Percentiles rank a stretch among this genome's conserved stretches.
phyloP scores from a whole-genome alignment of 805 yeast species.

The Nadsonia fulvescens region DNA sequence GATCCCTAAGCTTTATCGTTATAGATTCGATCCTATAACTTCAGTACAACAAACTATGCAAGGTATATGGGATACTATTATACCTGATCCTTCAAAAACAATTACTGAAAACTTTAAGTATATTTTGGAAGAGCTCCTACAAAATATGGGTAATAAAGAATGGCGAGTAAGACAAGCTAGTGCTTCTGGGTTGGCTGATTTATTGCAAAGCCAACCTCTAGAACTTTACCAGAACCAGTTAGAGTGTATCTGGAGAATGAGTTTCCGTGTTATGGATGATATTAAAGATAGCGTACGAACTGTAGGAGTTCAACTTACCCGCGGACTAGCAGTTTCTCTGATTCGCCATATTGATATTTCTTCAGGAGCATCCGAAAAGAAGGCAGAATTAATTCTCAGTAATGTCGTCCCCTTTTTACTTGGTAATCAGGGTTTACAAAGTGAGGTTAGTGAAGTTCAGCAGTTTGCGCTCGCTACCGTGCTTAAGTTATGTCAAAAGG shows the following conservation, averaged over 20 bases:
- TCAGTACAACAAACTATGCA: constrained; percentile 69
- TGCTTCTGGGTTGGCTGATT: constrained; percentile 48
- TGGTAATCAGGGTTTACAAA: constrained; percentile 61
- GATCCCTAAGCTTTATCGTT: constrained; percentile 69
- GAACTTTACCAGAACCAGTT: constrained; percentile 24
- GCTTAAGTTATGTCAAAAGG: constrained; percentile 47
- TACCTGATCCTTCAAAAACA: constrained; percentile 35
- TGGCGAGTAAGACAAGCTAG: constrained; percentile 92
- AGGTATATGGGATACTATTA: constrained; percentile 67
- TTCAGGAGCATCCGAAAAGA: constrained; percentile 22
- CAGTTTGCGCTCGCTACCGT: constrained; percentile 62
- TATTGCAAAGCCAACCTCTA: constrained; percentile 43
- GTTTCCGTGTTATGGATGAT: constrained; percentile 82
- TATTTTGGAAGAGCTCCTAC: constrained; percentile 47
- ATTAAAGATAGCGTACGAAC: constrained; percentile 82
- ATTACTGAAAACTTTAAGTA: constrained; percentile 34
- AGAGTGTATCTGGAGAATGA: constrained; percentile 65
- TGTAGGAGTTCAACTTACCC: constrained; percentile 57
- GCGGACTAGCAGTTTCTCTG: constrained; percentile 43
- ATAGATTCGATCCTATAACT: constrained; percentile 66
- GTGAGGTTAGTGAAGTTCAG: constrained; percentile 74
- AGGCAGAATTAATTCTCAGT: constrained; percentile 30
- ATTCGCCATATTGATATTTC: constrained; percentile 35
- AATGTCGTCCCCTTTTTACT: constrained; percentile 60
- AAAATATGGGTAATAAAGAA: constrained; percentile 61